Evolutionary conservation across 2,329 filamentous ascomycete species (phyloP).

Genomic region (Sclerotinia minor): DNA sequence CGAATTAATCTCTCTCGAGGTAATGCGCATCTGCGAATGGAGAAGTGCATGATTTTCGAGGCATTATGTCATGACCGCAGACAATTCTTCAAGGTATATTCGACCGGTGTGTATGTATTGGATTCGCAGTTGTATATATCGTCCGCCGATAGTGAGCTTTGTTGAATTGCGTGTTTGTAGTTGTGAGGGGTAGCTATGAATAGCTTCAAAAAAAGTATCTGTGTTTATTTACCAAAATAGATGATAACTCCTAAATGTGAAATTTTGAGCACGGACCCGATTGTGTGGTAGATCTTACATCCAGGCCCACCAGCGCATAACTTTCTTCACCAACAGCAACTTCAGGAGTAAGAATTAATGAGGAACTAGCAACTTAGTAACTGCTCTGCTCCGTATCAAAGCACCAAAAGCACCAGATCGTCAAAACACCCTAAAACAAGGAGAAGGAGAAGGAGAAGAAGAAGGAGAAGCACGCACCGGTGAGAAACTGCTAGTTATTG

Average conservation of each 20-base stretch:
- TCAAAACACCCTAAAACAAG: neutral
- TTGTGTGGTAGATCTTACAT: neutral
- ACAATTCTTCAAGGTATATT: neutral
- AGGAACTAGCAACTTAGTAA: too few species aligned
- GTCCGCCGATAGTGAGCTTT: neutral
- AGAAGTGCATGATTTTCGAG: constrained; percentile 18
- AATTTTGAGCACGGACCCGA: constrained; percentile 20
- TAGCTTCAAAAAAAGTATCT: neutral
- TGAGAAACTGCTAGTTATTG: neutral
- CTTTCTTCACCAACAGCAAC: neutral
- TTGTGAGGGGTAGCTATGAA: neutral
- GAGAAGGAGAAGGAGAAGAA: neutral
- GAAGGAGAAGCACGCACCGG: neutral
- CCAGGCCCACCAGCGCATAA: neutral
- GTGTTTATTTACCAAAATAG: too few species aligned
- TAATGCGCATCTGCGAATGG: constrained; percentile 21
- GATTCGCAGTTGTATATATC: neutral
- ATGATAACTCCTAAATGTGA: neutral
- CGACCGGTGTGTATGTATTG: neutral
- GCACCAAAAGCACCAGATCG: constrained; percentile 8
- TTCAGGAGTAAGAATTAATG: neutral
- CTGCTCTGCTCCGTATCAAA: neutral
- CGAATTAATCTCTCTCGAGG: constrained; percentile 12
- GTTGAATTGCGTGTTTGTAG: neutral
- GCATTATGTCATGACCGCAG: constrained; percentile 1